phyloP scores from a whole-genome alignment of 768 basidiomycete species.

The Suillus alpinus region DNA sequence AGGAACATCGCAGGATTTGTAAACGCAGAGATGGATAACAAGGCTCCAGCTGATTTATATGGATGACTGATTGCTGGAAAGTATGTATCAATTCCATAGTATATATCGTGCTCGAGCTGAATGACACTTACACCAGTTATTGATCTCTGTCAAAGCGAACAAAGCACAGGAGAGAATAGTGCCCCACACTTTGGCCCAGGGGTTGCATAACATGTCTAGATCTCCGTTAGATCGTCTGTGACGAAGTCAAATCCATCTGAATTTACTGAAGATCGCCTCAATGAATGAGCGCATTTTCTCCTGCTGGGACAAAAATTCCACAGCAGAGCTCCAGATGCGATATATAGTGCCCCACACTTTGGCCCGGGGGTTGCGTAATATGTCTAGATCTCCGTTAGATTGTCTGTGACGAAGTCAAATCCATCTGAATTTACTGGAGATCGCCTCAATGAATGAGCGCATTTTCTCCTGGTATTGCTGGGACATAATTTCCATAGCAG shows the following conservation, averaged over 20 bases:
- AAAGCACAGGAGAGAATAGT: background rate
- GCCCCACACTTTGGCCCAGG: background rate
- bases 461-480: too few species aligned
- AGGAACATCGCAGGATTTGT: background rate
- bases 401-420: background rate
- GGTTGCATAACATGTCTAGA: background rate
- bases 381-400: background rate
- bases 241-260: too few species aligned
- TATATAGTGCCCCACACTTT: background rate
- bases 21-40: background rate
- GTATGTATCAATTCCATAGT: background rate
- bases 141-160: background rate
- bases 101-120: too few species aligned
- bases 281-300: too few species aligned
- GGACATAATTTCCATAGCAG: too few species aligned
- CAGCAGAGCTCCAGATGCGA: too few species aligned
- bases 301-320: too few species aligned
- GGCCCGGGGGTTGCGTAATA: background rate
- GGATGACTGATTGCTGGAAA: background rate
- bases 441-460: too few species aligned
- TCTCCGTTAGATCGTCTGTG: background rate
- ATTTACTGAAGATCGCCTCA: too few species aligned
- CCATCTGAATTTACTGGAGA: too few species aligned
- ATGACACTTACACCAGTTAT: conserved; percentile 1
- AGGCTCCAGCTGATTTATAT: background rate